These are phyloP conservation scores for Ustilago xerochloae DNA, from an alignment of 1,284 basidiomycete genomes.

Conservation along the genomic window DNA sequence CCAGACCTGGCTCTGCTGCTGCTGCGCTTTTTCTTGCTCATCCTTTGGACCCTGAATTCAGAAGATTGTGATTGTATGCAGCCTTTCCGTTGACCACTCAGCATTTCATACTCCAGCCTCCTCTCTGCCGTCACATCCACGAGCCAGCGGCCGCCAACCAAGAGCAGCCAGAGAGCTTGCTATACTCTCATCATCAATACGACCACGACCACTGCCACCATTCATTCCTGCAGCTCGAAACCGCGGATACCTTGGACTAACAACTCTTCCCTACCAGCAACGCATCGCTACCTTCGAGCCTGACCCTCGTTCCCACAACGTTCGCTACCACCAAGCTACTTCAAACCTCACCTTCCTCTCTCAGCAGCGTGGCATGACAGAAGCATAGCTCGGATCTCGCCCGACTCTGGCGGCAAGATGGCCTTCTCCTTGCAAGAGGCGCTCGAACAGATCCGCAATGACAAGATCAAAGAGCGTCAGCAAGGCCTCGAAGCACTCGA, in stretches of 20 bases:
- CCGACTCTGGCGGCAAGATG: constrained; percentile 21
- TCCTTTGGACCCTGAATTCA: constrained; percentile 23
- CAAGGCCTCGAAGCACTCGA: constrained; percentile 76
- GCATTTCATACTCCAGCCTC: not conserved
- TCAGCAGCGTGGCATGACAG: constrained; percentile 6
- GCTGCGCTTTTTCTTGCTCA: constrained; percentile 9
- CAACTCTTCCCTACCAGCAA: not conserved
- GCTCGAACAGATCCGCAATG: constrained; percentile 59
- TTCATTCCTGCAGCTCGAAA: no score
- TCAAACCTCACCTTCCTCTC: not conserved
- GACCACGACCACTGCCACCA: no score
- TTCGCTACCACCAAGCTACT: not conserved
- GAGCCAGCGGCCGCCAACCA: no score
- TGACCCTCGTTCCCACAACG: no score
- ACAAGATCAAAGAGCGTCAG: constrained; percentile 79
- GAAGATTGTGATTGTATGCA: constrained; percentile 4
- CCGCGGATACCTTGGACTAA: no score
- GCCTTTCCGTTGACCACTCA: not conserved
- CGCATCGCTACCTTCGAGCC: no score
- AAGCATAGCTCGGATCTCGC: not conserved
- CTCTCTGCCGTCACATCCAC: no score
- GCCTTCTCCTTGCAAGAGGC: constrained; percentile 47
- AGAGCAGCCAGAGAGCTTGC: no score
- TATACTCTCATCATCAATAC: no score
- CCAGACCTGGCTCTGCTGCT: not conserved